Percentiles rank a stretch among this genome's conserved stretches.
phyloP scores from a whole-genome alignment of 2,329 filamentous ascomycete genomes.

The Talaromyces sp. region DNA sequence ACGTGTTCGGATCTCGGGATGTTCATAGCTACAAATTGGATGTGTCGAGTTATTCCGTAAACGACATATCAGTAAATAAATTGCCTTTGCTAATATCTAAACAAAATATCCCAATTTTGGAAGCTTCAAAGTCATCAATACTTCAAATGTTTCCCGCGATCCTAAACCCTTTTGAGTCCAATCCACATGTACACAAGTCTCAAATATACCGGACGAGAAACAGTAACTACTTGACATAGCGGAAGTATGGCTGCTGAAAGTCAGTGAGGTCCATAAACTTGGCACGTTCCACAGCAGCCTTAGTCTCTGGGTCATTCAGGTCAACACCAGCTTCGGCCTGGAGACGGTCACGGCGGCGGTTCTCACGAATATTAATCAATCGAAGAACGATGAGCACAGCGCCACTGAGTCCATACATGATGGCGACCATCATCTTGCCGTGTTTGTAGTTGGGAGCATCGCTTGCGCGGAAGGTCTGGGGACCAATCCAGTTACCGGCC shows the following conservation, averaged over 20 bases:
- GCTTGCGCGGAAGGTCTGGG: constrained; percentile 31
- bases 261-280: constrained; percentile 14
- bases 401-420: constrained; percentile 11
- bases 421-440: constrained; percentile 12
- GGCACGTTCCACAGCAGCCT: background rate
- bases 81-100: too few species aligned
- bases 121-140: too few species aligned
- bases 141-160: too few species aligned
- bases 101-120: too few species aligned
- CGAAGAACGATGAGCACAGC: constrained; percentile 3
- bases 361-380: constrained; percentile 10
- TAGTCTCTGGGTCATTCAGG: background rate
- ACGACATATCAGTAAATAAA: too few species aligned
- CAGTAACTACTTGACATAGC: constrained; percentile 1
- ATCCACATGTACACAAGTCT: too few species aligned
- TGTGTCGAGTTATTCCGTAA: too few species aligned
- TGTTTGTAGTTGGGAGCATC: constrained; percentile 25
- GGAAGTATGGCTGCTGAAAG: constrained; percentile 13
- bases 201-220: too few species aligned
- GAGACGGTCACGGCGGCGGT: constrained; percentile 8
- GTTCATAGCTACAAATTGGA: too few species aligned
- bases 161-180: too few species aligned
- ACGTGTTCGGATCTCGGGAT: too few species aligned
- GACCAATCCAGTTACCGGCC: constrained; percentile 35
- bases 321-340: background rate